These are phyloP conservation scores for Groenewaldozyma sp. DNA, from an alignment of 1,139 yeast species.

Conservation along the genomic window DNA sequence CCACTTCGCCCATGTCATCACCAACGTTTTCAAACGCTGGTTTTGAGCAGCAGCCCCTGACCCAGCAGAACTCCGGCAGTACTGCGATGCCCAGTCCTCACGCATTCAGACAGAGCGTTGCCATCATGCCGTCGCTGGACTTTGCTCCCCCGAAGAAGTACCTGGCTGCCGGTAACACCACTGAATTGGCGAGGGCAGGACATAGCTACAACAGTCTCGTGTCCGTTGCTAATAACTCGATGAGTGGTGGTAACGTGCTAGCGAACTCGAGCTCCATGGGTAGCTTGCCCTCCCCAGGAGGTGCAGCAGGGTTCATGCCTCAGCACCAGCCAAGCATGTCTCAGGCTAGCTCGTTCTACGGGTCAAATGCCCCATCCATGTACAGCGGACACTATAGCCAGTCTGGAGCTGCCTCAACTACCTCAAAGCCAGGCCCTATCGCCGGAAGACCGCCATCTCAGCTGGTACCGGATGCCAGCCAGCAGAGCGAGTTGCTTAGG, in stretches of 20 bases:
- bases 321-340: conserved; percentile 3
- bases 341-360: conserved; percentile 1
- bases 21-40: conserved; percentile 7
- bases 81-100: conserved; percentile 25
- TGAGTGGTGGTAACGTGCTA: too few species aligned
- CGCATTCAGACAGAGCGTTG: conserved; percentile 24
- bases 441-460: conserved; percentile 13
- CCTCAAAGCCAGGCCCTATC: not conserved
- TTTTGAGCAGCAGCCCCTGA: not conserved
- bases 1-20: conserved; percentile 7
- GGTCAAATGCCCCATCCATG: not conserved
- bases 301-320: conserved; percentile 3
- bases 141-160: conserved; percentile 28
- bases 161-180: not conserved
- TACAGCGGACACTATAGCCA: not conserved
- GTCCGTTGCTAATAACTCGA: not conserved
- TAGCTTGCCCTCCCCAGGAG: conserved; percentile 1
- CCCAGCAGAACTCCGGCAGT: not conserved
- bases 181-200: not conserved
- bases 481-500: conserved; percentile 19
- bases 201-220: not conserved
- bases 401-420: not conserved
- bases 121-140: conserved; percentile 23
- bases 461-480: conserved; percentile 20
- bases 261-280: too few species aligned